A percentile compares a stretch with the other conserved stretches of the same genome.
These are phyloP conservation scores for Malus hybrid DNA, from an alignment of 331 rosid species.

Conservation along the genomic window DNA sequence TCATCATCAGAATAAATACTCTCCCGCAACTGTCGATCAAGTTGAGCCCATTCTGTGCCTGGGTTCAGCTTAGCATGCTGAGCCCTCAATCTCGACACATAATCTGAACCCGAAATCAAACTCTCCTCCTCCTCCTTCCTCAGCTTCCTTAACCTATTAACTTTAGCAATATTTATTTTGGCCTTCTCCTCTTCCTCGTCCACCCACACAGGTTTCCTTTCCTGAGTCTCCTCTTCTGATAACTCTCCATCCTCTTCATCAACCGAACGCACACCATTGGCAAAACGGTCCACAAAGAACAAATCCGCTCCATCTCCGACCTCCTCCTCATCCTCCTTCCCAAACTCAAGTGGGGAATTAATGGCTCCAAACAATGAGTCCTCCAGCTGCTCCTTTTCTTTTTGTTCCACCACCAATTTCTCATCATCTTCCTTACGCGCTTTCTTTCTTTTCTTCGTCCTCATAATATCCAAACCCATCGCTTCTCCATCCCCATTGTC, in stretches of 20 bases:
- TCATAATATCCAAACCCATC: constrained; percentile 14
- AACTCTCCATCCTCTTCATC: constrained; percentile 31
- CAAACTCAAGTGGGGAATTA: constrained; percentile 56
- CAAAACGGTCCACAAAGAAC: constrained; percentile 57
- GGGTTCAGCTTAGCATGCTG: constrained; percentile 75
- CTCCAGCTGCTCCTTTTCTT: constrained; percentile 70
- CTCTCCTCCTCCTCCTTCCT: constrained; percentile 68
- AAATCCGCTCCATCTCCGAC: constrained; percentile 17
- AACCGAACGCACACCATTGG: constrained; percentile 22
- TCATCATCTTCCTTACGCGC: constrained; percentile 29
- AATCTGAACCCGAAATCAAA: constrained; percentile 57
- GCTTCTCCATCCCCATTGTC: constrained; percentile 23
- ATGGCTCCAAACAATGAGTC: constrained; percentile 66
- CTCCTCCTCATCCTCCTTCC: constrained; percentile 40
- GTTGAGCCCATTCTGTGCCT: constrained; percentile 61
- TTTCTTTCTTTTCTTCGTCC: constrained; percentile 50
- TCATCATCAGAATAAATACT: constrained; percentile 45
- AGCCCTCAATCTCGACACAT: constrained; percentile 76
- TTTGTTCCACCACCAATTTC: constrained; percentile 29
- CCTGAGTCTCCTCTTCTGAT: constrained; percentile 24
- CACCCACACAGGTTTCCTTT: constrained; percentile 64
- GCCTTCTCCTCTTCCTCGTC: constrained; percentile 71
- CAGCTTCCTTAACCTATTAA: constrained; percentile 67
- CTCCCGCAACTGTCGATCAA: constrained; percentile 25
- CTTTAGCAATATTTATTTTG: constrained; percentile 45